A percentile compares a stretch with the other conserved stretches of the same genome.
Evolutionary conservation across 306 rosid genomes (phyloP).

Genomic region (Heteromeles arbutifolia): DNA sequence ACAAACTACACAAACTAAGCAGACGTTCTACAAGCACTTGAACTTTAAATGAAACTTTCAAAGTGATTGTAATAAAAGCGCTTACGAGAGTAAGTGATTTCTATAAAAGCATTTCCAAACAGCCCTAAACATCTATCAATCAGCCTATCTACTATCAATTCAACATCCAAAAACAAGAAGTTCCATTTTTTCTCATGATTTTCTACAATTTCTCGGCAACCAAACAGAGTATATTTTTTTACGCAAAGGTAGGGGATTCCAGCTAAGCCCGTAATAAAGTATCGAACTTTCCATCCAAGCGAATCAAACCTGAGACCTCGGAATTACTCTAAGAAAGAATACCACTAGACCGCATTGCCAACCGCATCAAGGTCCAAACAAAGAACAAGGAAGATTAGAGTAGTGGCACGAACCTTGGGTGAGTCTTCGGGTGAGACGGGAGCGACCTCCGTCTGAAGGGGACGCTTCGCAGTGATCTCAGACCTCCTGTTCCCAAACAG

Average conservation of each 20-base stretch:
- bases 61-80: neutral
- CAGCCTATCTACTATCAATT: neutral
- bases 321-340: neutral
- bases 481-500: constrained; percentile 8
- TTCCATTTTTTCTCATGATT: neutral
- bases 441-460: constrained; percentile 52
- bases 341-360: neutral
- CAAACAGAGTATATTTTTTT: neutral
- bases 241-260: no score
- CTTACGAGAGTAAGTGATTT: neutral
- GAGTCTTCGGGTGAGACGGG: constrained; percentile 77
- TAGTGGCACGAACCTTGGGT: constrained; percentile 42
- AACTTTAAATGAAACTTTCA: neutral
- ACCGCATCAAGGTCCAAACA: neutral
- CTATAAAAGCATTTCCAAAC: neutral
- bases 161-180: neutral
- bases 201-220: neutral
- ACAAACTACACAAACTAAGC: neutral
- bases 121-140: no score
- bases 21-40: neutral
- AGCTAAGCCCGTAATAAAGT: no score
- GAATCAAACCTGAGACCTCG: neutral
- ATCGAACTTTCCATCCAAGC: neutral
- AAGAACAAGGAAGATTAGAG: neutral
- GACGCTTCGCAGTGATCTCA: constrained; percentile 40